These are phyloP conservation scores for Trichophyton schoenleinii DNA, from an alignment of 2,329 filamentous ascomycete genomes.

Conservation along the genomic window DNA sequence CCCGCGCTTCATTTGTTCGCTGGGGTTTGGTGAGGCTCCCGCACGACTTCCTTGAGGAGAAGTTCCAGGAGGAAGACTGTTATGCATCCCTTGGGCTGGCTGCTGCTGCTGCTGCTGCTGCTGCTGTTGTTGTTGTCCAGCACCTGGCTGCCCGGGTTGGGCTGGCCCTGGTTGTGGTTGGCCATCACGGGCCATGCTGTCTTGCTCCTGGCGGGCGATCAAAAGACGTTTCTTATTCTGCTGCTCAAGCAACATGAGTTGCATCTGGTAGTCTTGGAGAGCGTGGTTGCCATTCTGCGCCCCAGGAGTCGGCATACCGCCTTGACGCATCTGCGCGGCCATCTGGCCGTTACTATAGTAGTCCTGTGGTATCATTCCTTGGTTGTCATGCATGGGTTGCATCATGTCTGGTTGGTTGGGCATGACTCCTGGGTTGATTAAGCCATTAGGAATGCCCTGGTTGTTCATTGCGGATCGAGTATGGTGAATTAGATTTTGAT, in stretches of 20 bases:
- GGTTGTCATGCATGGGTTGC: slow-evolving; percentile 53
- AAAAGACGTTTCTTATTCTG: slow-evolving; percentile 56
- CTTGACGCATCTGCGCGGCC: slow-evolving; percentile 19
- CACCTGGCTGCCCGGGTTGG: slow-evolving; percentile 8
- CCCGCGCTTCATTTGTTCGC: slow-evolving; percentile 50
- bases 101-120: slow-evolving; percentile 30
- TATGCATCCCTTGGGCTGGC: not conserved
- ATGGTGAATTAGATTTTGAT: slow-evolving; percentile 71
- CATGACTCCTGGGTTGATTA: slow-evolving; percentile 51
- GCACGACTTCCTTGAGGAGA: slow-evolving; percentile 45
- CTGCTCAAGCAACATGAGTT: slow-evolving; percentile 55
- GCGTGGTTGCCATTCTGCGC: slow-evolving; percentile 42
- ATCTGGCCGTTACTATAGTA: slow-evolving; percentile 51
- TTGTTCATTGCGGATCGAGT: slow-evolving; percentile 62
- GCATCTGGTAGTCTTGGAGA: slow-evolving; percentile 58
- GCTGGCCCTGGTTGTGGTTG: slow-evolving; percentile 32
- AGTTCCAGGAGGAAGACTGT: slow-evolving; percentile 39
- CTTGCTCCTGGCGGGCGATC: slow-evolving; percentile 56
- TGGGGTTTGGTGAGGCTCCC: slow-evolving; percentile 49
- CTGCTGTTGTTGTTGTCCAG: slow-evolving; percentile 33
- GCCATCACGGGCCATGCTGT: slow-evolving; percentile 44
- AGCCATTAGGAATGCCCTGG: slow-evolving; percentile 65
- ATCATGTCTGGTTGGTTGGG: slow-evolving; percentile 75
- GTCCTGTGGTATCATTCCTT: slow-evolving; percentile 31
- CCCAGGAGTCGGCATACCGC: slow-evolving; percentile 20